Percentiles rank a stretch among this genome's conserved stretches.
phyloP scores from a whole-genome alignment of 805 yeast species.

The Yarrowia deformans region DNA sequence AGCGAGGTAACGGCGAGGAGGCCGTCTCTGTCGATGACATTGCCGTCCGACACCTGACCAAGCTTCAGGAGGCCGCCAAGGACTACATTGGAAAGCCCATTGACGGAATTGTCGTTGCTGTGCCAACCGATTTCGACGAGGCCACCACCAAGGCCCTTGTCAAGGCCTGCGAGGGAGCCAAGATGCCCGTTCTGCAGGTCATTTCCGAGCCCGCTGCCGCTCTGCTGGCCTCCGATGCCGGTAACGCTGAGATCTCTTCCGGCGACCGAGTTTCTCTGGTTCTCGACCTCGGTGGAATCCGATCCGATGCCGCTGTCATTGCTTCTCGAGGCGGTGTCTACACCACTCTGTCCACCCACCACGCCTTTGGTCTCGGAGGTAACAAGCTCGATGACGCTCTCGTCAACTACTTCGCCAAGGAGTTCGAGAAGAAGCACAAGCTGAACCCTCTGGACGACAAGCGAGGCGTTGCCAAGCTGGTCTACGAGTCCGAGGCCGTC shows the following conservation, averaged over 20 bases:
- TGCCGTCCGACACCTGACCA: constrained; percentile 80
- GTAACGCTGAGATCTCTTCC: constrained; percentile 48
- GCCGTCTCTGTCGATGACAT: constrained; percentile 76
- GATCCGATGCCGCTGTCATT: constrained; percentile 94
- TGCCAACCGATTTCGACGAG: constrained; percentile 86
- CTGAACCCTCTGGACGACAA: constrained; percentile 80
- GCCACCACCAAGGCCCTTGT: constrained; percentile 71
- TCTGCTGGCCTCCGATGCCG: constrained; percentile 59
- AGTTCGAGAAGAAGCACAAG: constrained; percentile 87
- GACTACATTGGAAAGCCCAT: constrained; percentile 86
- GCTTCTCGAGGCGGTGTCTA: constrained; percentile 93
- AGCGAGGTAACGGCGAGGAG: constrained; percentile 55
- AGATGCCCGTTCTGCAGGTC: constrained; percentile 80
- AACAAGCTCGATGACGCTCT: constrained; percentile 80
- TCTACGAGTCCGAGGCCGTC: constrained; percentile 79
- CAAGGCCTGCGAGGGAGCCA: constrained; percentile 71
- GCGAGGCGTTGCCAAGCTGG: constrained; percentile 87
- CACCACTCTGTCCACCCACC: constrained; percentile 86
- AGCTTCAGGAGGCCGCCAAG: constrained; percentile 85
- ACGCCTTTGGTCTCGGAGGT: constrained; percentile 86
- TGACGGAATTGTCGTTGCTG: constrained; percentile 84
- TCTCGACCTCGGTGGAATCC: constrained; percentile 95
- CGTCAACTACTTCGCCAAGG: constrained; percentile 85
- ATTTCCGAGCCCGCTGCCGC: constrained; percentile 95
- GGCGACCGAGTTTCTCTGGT: constrained; percentile 85